phyloP scores from a whole-genome alignment of 129 eudicot species.

The Centella asiatica region DNA sequence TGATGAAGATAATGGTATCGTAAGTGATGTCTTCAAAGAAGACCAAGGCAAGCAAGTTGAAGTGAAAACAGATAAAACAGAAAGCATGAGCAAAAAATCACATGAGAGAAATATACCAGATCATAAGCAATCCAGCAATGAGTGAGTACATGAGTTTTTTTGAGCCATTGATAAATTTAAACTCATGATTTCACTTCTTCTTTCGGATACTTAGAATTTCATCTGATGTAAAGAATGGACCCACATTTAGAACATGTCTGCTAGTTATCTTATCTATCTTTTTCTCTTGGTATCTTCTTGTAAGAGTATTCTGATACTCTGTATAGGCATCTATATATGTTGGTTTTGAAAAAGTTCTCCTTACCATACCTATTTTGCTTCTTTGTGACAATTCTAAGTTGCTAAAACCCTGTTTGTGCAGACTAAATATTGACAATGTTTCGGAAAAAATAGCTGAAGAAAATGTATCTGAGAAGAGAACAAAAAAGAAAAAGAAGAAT shows the following conservation, averaged over 20 bases:
- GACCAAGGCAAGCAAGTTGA: slow-evolving; percentile 9
- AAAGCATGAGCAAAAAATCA: slow-evolving; percentile 13
- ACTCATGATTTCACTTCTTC: neutral
- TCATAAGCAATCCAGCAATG: slow-evolving; percentile 22
- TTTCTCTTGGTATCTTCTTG: neutral
- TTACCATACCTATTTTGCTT: neutral
- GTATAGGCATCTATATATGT: neutral
- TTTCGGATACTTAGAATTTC: neutral
- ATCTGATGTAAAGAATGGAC: neutral
- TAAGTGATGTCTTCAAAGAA: neutral
- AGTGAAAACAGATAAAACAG: slow-evolving; percentile 16
- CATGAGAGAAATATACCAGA: slow-evolving; percentile 25
- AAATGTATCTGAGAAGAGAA: slow-evolving; percentile 34
- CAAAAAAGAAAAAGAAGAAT: slow-evolving; percentile 46
- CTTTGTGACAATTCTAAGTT: neutral
- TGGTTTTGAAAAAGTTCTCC: neutral
- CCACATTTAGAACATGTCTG: too few relatives aligned
- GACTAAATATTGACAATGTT: slow-evolving; percentile 29
- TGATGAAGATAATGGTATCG: neutral
- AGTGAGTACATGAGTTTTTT: slow-evolving; percentile 22
- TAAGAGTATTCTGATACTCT: neutral
- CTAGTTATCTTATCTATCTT: too few relatives aligned
- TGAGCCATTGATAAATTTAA: neutral
- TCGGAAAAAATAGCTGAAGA: slow-evolving; percentile 28
- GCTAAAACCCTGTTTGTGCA: neutral